These are phyloP conservation scores for Botrytis aclada DNA, from an alignment of 2,329 filamentous ascomycete genomes.

Conservation along the genomic window DNA sequence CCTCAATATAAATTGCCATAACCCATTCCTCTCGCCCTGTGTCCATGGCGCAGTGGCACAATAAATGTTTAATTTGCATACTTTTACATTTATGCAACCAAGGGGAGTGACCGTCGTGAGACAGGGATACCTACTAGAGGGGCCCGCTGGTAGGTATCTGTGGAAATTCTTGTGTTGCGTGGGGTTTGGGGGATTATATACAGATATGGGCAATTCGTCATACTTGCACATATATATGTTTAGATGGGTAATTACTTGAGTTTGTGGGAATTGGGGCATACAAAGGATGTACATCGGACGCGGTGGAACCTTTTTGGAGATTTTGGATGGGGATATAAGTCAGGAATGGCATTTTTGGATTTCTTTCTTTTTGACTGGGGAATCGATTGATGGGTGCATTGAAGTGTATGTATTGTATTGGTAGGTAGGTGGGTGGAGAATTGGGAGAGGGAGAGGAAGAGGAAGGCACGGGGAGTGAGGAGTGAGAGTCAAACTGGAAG, in stretches of 20 bases:
- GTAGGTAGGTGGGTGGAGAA: neutral
- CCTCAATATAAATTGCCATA: neutral
- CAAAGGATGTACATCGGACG: neutral
- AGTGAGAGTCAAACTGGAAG: neutral
- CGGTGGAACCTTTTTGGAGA: slow-evolving; percentile 1
- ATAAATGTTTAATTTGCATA: neutral
- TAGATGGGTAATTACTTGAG: neutral
- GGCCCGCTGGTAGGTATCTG: neutral
- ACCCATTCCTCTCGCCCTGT: neutral
- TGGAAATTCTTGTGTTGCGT: neutral
- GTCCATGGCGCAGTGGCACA: slow-evolving; percentile 1
- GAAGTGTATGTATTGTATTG: neutral
- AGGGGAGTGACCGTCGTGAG: neutral
- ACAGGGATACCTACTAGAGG: neutral
- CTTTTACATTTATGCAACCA: neutral
- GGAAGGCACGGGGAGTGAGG: neutral
- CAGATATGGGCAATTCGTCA: neutral
- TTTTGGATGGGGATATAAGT: neutral
- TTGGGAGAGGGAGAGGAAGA: neutral
- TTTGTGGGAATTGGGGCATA: neutral
- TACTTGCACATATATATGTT: neutral
- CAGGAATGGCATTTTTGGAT: neutral
- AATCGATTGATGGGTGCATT: neutral
- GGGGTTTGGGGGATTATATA: neutral
- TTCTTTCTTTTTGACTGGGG: neutral